A percentile compares a stretch with the other conserved stretches of the same genome.
phyloP scores from a whole-genome alignment of 805 yeast genomes.

The Saturnispora dispora region DNA sequence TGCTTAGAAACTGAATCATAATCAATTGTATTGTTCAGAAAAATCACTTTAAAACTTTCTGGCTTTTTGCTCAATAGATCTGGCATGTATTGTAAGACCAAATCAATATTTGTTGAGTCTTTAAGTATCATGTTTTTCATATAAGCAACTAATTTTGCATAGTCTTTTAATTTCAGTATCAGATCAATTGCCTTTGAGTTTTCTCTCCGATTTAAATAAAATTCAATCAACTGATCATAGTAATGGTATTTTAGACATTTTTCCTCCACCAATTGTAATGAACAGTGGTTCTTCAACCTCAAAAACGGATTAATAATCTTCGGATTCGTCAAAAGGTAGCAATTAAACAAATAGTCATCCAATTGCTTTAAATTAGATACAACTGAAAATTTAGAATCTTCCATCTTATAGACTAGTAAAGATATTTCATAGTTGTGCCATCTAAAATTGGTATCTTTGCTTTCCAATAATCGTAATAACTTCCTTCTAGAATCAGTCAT shows the following conservation, averaged over 20 bases:
- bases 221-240: slow-evolving; percentile 67
- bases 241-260: slow-evolving; percentile 40
- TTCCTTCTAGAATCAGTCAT: slow-evolving; percentile 47
- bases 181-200: slow-evolving; percentile 63
- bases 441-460: slow-evolving; percentile 26
- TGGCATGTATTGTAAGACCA: slow-evolving; percentile 48
- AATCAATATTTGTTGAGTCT: slow-evolving; percentile 35
- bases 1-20: slow-evolving; percentile 22
- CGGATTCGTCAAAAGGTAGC: slow-evolving; percentile 62
- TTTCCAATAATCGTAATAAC: slow-evolving; percentile 33
- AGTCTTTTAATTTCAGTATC: slow-evolving; percentile 31
- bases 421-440: slow-evolving; percentile 41
- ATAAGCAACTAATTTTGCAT: slow-evolving; percentile 26
- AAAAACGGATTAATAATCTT: slow-evolving; percentile 76
- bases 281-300: slow-evolving; percentile 68
- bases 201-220: slow-evolving; percentile 51
- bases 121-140: slow-evolving; percentile 37
- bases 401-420: slow-evolving; percentile 30
- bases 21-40: slow-evolving; percentile 56
- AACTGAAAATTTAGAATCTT: slow-evolving; percentile 9
- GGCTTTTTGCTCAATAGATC: slow-evolving; percentile 38
- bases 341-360: slow-evolving; percentile 70
- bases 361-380: slow-evolving; percentile 36
- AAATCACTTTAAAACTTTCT: slow-evolving; percentile 38
- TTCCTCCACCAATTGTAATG: slow-evolving; percentile 48